These are phyloP conservation scores for Oidium heveae DNA, from an alignment of 2,329 filamentous ascomycete genomes.

Conservation along the genomic window DNA sequence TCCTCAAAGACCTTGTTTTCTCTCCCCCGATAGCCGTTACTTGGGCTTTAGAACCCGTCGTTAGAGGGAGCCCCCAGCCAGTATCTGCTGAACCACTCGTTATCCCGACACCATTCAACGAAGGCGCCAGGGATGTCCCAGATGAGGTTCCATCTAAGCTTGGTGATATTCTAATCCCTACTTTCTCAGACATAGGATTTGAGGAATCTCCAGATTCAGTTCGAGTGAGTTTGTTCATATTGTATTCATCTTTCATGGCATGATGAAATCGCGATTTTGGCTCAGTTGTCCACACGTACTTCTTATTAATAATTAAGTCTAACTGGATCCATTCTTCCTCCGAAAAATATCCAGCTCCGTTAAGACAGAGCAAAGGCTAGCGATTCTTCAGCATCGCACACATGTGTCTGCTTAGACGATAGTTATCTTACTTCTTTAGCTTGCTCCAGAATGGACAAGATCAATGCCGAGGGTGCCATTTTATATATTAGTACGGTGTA, in stretches of 20 bases:
- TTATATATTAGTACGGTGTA: neutral
- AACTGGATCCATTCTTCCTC: slow-evolving; percentile 1
- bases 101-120: neutral
- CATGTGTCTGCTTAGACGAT: neutral
- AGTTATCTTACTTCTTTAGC: neutral
- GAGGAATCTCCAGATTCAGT: neutral
- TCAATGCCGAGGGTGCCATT: neutral
- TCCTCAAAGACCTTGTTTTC: neutral
- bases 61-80: neutral
- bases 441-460: slow-evolving; percentile 1
- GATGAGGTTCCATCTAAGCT: neutral
- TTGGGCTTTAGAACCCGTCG: neutral
- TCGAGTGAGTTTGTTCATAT: neutral
- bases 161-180: neutral
- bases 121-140: neutral
- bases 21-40: neutral
- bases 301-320: slow-evolving; percentile 1
- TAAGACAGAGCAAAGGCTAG: neutral
- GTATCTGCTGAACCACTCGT: neutral
- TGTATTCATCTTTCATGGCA: too few relatives aligned
- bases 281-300: slow-evolving; percentile 1
- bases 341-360: slow-evolving; percentile 1
- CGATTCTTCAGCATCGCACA: neutral
- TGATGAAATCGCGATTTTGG: neutral
- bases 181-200: neutral